A percentile compares a stretch with the other conserved stretches of the same genome.
phyloP scores from a whole-genome alignment of 1,284 basidiomycete species.

The Cutaneotrichosporon sp. region DNA sequence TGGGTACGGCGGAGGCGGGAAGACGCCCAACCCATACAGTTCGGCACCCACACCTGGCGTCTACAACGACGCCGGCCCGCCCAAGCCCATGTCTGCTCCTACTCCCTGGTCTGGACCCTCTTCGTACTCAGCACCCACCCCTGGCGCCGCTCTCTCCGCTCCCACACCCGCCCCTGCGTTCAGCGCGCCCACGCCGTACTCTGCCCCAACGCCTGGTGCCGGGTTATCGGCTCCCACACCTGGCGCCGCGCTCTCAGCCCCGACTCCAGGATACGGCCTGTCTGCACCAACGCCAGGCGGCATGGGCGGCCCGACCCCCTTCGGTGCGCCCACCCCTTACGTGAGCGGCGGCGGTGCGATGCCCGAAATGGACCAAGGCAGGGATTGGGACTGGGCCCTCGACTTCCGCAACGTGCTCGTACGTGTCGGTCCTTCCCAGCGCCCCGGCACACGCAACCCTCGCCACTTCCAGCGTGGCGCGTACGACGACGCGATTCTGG shows the following conservation, averaged over 20 bases:
- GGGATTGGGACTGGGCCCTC: constrained; percentile 49
- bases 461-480: constrained; percentile 47
- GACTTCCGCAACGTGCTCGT: constrained; percentile 51
- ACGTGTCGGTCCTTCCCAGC: constrained; percentile 39
- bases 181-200: constrained; percentile 53
- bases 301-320: constrained; percentile 55
- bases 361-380: constrained; percentile 13
- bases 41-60: constrained; percentile 43
- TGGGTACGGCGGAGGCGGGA: constrained; percentile 23
- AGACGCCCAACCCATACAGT: constrained; percentile 63
- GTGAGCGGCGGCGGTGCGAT: constrained; percentile 11
- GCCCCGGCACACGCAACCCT: constrained; percentile 38
- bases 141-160: constrained; percentile 45
- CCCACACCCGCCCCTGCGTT: constrained; percentile 56
- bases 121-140: constrained; percentile 44
- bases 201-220: constrained; percentile 54
- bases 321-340: constrained; percentile 29
- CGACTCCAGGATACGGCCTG: constrained; percentile 39
- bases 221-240: constrained; percentile 53
- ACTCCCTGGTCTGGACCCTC: constrained; percentile 55
- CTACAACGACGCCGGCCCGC: constrained; percentile 39
- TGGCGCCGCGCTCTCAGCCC: constrained; percentile 48
- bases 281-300: constrained; percentile 33
- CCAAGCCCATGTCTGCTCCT: constrained; percentile 49
- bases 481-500: constrained; percentile 40